Conservation (phyloP, 257 asterid genomes). For the Nicotiana attenuata region DNA sequence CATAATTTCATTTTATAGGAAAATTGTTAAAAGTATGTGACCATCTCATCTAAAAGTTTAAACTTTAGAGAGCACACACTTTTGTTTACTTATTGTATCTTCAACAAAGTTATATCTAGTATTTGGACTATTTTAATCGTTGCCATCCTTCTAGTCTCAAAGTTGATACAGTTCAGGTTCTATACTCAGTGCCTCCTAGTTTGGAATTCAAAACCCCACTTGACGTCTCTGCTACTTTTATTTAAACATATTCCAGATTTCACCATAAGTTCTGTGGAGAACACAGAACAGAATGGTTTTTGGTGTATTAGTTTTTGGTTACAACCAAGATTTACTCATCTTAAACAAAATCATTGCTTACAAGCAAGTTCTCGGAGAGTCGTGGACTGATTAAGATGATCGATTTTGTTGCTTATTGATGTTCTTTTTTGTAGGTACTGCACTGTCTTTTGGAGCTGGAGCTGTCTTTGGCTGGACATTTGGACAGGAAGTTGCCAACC, state of each 20-base stretch:
- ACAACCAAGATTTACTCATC: background rate
- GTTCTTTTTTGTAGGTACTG: conserved; percentile 53
- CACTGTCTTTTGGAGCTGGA: conserved; percentile 71
- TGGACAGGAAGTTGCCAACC: conserved; percentile 79
- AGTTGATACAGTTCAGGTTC: background rate
- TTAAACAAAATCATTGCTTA: background rate
- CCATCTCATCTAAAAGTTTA: too few relatives aligned
- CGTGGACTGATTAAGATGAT: background rate
- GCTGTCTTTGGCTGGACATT: conserved; percentile 70
- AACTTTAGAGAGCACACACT: too few relatives aligned
- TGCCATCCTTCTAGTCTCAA: background rate
- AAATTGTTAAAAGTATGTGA: background rate
- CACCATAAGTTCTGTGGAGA: background rate
- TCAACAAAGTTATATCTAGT: too few relatives aligned
- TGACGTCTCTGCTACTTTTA: background rate
- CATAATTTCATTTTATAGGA: background rate
- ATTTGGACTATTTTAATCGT: background rate
- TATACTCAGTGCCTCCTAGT: background rate
- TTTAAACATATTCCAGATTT: background rate
- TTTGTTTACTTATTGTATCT: too few relatives aligned
- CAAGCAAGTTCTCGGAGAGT: background rate
- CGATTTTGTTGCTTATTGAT: background rate
- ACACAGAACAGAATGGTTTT: background rate
- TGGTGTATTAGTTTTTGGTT: background rate
- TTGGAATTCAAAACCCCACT: background rate